Conservation (phyloP, 495 filamentous ascomycete genomes). For the Xylaria nigripes region DNA sequence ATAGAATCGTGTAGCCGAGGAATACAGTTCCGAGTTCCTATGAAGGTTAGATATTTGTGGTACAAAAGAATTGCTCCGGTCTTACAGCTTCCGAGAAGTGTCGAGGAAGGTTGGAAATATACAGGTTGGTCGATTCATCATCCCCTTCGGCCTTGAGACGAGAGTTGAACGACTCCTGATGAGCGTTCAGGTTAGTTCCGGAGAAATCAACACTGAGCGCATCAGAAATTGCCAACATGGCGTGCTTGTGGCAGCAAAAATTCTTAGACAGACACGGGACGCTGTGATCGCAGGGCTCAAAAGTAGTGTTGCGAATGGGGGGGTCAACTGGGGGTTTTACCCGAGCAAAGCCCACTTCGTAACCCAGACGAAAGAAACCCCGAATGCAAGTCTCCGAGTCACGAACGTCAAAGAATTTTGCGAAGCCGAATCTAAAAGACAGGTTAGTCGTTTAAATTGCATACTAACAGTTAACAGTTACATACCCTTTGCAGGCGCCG, state of each 20-base stretch:
- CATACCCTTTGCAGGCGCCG: conserved; percentile 88
- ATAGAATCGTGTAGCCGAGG: conserved; percentile 72
- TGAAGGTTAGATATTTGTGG: conserved; percentile 8
- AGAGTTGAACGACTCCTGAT: conserved; percentile 88
- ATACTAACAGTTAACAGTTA: neutral
- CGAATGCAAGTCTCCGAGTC: conserved; percentile 94
- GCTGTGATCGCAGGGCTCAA: conserved; percentile 5
- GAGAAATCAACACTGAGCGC: conserved; percentile 10
- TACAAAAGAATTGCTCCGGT: conserved; percentile 10
- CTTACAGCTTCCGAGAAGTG: conserved; percentile 80
- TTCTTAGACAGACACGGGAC: neutral
- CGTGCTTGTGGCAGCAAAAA: conserved; percentile 4
- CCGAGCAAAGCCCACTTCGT: conserved; percentile 93
- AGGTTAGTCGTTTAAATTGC: conserved; percentile 7
- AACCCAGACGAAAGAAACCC: conserved; percentile 86
- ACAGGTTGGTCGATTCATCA: conserved; percentile 82
- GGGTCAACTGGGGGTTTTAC: conserved; percentile 34
- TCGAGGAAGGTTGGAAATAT: conserved; percentile 90
- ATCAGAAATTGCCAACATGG: conserved; percentile 4
- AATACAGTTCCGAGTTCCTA: conserved; percentile 74
- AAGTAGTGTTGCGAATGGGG: neutral
- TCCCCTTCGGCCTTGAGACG: conserved; percentile 89
- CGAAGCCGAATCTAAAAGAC: conserved; percentile 77
- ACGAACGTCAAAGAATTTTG: conserved; percentile 78
- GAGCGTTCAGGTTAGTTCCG: conserved; percentile 9